Evolutionary conservation across 169 alveolate genomes (phyloP).

Genomic region (Eimeria maxima): DNA sequence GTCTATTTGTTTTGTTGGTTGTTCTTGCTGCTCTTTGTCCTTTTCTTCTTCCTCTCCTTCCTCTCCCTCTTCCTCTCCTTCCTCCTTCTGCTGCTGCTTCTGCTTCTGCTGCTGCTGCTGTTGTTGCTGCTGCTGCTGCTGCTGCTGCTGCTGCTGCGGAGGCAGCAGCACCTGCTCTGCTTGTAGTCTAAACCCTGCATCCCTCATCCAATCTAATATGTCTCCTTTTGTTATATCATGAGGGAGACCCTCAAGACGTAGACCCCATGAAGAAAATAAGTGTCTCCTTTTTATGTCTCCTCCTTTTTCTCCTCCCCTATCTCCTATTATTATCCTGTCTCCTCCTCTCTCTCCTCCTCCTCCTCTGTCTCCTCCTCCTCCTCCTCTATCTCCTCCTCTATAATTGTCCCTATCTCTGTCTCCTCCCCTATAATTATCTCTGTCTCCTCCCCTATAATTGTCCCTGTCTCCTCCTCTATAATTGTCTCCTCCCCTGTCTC

Average conservation of each 20-base stretch:
- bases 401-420: too few species aligned
- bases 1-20: too few species aligned
- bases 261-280: background rate
- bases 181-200: background rate
- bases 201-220: background rate
- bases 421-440: too few species aligned
- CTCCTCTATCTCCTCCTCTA: too few species aligned
- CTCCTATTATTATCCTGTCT: too few species aligned
- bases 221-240: background rate
- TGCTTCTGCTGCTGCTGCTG: constrained; percentile 1
- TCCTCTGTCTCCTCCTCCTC: too few species aligned
- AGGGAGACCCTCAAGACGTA: background rate
- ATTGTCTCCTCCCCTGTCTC: too few species aligned
- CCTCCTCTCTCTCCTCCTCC: too few species aligned
- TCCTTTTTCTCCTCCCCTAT: too few species aligned
- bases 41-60: background rate
- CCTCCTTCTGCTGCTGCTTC: background rate
- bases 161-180: constrained; percentile 7
- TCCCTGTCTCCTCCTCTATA: too few species aligned
- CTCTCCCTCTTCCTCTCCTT: constrained; percentile 86
- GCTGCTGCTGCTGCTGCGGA: constrained; percentile 47
- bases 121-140: constrained; percentile 54
- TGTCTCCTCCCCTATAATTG: too few species aligned
- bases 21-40: background rate
- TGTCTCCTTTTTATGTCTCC: too few species aligned